phyloP scores from a whole-genome alignment of 2,329 filamentous ascomycete species.

The Aureobasidium sp. region DNA sequence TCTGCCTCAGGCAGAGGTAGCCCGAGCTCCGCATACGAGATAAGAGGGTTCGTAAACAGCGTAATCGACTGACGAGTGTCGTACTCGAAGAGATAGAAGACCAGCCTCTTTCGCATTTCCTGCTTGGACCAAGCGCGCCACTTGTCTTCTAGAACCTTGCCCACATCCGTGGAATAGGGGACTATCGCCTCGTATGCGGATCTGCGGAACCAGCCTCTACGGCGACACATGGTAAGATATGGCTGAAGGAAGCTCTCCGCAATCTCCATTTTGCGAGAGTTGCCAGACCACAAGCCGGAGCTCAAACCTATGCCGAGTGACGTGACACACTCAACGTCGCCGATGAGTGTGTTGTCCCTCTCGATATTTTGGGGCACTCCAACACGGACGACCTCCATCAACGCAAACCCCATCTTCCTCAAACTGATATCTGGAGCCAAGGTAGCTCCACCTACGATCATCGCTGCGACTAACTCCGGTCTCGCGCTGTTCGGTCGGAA shows the following conservation, averaged over 20 bases:
- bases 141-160: constrained; percentile 50
- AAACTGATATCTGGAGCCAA: constrained; percentile 49
- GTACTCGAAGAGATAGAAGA: constrained; percentile 55
- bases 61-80: constrained; percentile 62
- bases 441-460: constrained; percentile 52
- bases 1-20: constrained; percentile 55
- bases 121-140: constrained; percentile 55
- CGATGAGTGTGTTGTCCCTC: constrained; percentile 40
- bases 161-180: constrained; percentile 47
- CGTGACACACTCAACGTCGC: constrained; percentile 44
- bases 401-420: constrained; percentile 49
- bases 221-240: constrained; percentile 44
- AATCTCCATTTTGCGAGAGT: constrained; percentile 51
- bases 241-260: constrained; percentile 49
- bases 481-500: constrained; percentile 47
- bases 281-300: constrained; percentile 50
- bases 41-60: constrained; percentile 52
- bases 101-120: constrained; percentile 59
- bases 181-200: constrained; percentile 32
- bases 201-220: constrained; percentile 50
- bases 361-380: constrained; percentile 36
- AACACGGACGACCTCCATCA: constrained; percentile 41
- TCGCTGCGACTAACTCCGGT: constrained; percentile 52
- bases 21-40: constrained; percentile 61
- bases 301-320: constrained; percentile 43